A percentile compares a stretch with the other conserved stretches of the same genome.
Conservation (phyloP, 495 filamentous ascomycete species). For the Tuber indicum region DNA sequence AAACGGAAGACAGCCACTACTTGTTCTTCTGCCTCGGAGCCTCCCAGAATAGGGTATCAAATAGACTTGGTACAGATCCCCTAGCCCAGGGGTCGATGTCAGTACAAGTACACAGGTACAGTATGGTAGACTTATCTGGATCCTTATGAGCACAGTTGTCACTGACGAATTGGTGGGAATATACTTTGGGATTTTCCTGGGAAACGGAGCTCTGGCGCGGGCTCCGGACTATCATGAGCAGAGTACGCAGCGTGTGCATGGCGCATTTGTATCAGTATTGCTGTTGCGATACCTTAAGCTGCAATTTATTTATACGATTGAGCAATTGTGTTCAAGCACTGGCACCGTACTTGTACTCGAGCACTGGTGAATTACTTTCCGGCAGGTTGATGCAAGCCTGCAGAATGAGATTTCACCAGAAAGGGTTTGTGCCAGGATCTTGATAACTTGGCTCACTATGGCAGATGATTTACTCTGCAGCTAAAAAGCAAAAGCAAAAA, state of each 20-base stretch:
- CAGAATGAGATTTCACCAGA: not conserved
- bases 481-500: conserved; percentile 2
- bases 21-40: not conserved
- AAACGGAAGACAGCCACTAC: not conserved
- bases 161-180: not conserved
- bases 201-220: not conserved
- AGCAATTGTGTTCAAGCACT: not conserved
- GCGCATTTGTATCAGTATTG: not conserved
- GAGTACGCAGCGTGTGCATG: not conserved
- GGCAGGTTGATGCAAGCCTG: not conserved
- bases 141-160: not conserved
- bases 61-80: not conserved
- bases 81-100: not conserved
- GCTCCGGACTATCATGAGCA: not conserved
- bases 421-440: not conserved
- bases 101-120: not conserved
- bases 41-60: not conserved
- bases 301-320: not conserved
- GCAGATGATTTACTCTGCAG: not conserved
- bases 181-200: not conserved
- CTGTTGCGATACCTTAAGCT: not conserved
- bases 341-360: no score
- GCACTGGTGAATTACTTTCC: not conserved
- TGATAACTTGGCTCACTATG: not conserved
- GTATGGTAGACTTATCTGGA: not conserved